These are phyloP conservation scores for Jaenimonas drosophilae DNA, from an alignment of 208 protist genomes.

Conservation along the genomic window DNA sequence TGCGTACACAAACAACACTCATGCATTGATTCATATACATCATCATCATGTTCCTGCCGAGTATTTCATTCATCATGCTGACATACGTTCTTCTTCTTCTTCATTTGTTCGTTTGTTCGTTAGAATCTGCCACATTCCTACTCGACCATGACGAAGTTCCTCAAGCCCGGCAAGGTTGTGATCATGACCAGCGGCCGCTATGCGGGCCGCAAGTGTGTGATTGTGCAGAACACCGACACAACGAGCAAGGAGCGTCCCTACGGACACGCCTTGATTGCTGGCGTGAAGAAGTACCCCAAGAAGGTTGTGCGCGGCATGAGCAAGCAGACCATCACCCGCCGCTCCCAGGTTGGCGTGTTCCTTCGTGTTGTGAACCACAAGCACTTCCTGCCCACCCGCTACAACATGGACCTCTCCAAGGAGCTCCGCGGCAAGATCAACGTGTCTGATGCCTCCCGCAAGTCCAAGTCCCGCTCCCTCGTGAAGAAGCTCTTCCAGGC, in stretches of 20 bases:
- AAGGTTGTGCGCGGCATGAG: constrained; percentile 93
- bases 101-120: constrained; percentile 5
- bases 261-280: constrained; percentile 93
- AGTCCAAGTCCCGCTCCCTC: constrained; percentile 70
- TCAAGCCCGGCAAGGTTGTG: constrained; percentile 97
- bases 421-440: constrained; percentile 89
- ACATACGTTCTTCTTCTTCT: constrained; percentile 7
- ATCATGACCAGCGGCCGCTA: constrained; percentile 96
- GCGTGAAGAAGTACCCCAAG: constrained; percentile 94
- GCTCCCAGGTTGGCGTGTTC: constrained; percentile 93
- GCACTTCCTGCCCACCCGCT: constrained; percentile 97
- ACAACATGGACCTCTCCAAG: constrained; percentile 90
- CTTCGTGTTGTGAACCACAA: constrained; percentile 98
- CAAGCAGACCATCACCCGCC: constrained; percentile 87
- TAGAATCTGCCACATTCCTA: constrained; percentile 1
- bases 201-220: constrained; percentile 97
- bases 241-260: constrained; percentile 90
- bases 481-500: constrained; percentile 91
- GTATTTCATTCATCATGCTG: background rate
- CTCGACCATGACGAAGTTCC: constrained; percentile 75
- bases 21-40: too few species aligned
- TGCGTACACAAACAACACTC: too few species aligned
- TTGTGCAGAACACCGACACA: constrained; percentile 93
- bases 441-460: constrained; percentile 85
- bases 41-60: too few species aligned